These are phyloP conservation scores for Cyberlindnera amylophila DNA, from an alignment of 805 yeast species.

Conservation along the genomic window DNA sequence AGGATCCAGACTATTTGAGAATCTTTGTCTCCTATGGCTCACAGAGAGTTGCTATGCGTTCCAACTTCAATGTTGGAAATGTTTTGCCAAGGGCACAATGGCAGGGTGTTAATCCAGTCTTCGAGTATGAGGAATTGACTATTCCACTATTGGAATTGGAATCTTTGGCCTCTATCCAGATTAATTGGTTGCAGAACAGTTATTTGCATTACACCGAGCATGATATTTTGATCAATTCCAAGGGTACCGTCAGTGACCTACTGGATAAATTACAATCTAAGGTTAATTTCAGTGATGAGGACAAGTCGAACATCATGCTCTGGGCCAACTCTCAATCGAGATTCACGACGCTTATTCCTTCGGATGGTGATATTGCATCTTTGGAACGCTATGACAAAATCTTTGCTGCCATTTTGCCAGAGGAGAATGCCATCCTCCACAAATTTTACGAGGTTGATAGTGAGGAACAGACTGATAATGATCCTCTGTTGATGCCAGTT, in stretches of 20 bases:
- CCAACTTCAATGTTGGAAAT: conserved; percentile 30
- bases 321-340: conserved; percentile 48
- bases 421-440: conserved; percentile 19
- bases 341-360: conserved; percentile 34
- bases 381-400: conserved; percentile 36
- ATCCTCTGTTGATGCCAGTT: conserved; percentile 53
- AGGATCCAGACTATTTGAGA: conserved; percentile 59
- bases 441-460: conserved; percentile 22
- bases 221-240: conserved; percentile 66
- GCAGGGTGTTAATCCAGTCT: conserved; percentile 36
- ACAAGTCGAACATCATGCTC: conserved; percentile 43
- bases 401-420: conserved; percentile 46
- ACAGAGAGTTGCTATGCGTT: conserved; percentile 46
- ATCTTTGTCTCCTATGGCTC: conserved; percentile 61
- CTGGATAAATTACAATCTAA: conserved; percentile 53
- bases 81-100: conserved; percentile 32
- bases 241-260: conserved; percentile 52
- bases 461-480: conserved; percentile 12
- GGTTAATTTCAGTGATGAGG: conserved; percentile 46
- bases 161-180: conserved; percentile 58
- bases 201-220: conserved; percentile 64
- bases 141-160: conserved; percentile 77
- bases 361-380: conserved; percentile 35
- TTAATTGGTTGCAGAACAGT: conserved; percentile 72
- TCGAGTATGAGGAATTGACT: conserved; percentile 75